These are phyloP conservation scores for Scutellaria minor DNA, from an alignment of 257 asterid species.

Conservation along the genomic window DNA sequence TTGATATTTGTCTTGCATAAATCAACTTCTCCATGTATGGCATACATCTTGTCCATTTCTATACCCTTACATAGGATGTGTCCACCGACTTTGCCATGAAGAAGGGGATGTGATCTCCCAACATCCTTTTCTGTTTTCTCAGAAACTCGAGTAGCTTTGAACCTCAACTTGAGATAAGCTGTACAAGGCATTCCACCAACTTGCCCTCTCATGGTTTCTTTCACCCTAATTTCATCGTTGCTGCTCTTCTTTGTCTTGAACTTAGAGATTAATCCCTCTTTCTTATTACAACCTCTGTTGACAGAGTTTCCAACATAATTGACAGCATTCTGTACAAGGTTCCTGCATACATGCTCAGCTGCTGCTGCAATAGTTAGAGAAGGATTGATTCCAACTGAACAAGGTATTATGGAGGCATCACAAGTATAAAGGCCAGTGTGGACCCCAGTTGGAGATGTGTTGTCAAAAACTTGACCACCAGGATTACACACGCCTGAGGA, in stretches of 20 bases:
- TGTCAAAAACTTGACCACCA: slow-evolving; percentile 57
- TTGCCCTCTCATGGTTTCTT: slow-evolving; percentile 56
- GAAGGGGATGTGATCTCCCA: slow-evolving; percentile 27
- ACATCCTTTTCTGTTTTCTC: not conserved
- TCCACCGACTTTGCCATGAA: slow-evolving; percentile 55
- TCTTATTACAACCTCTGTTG: slow-evolving; percentile 1
- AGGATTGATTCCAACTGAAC: slow-evolving; percentile 62
- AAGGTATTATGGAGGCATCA: slow-evolving; percentile 64
- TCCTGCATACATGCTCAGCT: slow-evolving; percentile 54
- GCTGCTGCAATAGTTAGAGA: slow-evolving; percentile 57
- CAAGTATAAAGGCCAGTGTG: slow-evolving; percentile 56
- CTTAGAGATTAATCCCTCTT: slow-evolving; percentile 20
- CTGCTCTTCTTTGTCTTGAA: slow-evolving; percentile 16
- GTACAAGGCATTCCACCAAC: slow-evolving; percentile 53
- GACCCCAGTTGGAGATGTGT: slow-evolving; percentile 37
- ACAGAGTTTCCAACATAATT: not conserved
- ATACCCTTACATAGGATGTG: slow-evolving; percentile 41
- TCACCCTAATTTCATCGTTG: slow-evolving; percentile 21
- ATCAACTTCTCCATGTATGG: slow-evolving; percentile 55
- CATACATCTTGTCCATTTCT: slow-evolving; percentile 47
- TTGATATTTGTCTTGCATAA: slow-evolving; percentile 47
- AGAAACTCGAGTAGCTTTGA: not conserved
- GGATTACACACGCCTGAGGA: slow-evolving; percentile 55
- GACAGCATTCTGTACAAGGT: slow-evolving; percentile 38
- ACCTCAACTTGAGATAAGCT: slow-evolving; percentile 48